phyloP scores from a whole-genome alignment of 2,329 filamentous ascomycete genomes.

The Penicillium sp. region DNA sequence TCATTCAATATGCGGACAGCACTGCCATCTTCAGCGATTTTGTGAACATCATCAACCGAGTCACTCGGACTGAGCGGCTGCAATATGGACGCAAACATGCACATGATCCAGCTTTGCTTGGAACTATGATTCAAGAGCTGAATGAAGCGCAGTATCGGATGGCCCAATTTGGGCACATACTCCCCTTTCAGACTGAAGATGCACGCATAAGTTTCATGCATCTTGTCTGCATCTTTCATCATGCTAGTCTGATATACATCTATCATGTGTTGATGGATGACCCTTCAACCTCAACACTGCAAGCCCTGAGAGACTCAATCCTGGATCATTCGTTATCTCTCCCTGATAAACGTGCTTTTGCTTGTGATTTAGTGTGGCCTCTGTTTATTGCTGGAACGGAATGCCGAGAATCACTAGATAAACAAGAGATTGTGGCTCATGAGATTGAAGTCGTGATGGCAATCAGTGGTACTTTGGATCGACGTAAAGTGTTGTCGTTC shows the following conservation, averaged over 20 bases:
- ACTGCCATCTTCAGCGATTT: conserved; percentile 26
- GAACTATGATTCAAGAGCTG: not conserved
- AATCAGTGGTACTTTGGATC: conserved; percentile 13
- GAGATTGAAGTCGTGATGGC: conserved; percentile 12
- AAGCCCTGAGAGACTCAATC: conserved; percentile 4
- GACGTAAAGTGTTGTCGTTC: conserved; percentile 11
- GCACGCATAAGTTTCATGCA: conserved; percentile 19
- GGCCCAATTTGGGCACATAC: conserved; percentile 11
- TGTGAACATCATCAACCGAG: conserved; percentile 23
- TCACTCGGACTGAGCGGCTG: conserved; percentile 23
- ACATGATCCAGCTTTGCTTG: not conserved
- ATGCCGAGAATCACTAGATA: conserved; percentile 2
- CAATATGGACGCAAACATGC: conserved; percentile 1
- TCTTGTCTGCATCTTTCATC: conserved; percentile 26
- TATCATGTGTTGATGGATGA: conserved; percentile 21
- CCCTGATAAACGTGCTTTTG: conserved; percentile 4
- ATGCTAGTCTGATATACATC: conserved; percentile 27
- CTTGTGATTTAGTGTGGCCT: conserved; percentile 18
- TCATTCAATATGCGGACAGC: conserved; percentile 12
- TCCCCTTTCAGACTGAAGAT: conserved; percentile 15
- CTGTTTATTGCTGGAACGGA: conserved; percentile 20
- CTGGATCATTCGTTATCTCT: conserved; percentile 1
- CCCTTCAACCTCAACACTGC: not conserved
- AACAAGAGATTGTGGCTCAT: conserved; percentile 7
- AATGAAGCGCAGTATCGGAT: conserved; percentile 16